A percentile compares a stretch with the other conserved stretches of the same genome.
Conservation (phyloP, 441 rosid genomes). For the Gossypium davidsonii region DNA sequence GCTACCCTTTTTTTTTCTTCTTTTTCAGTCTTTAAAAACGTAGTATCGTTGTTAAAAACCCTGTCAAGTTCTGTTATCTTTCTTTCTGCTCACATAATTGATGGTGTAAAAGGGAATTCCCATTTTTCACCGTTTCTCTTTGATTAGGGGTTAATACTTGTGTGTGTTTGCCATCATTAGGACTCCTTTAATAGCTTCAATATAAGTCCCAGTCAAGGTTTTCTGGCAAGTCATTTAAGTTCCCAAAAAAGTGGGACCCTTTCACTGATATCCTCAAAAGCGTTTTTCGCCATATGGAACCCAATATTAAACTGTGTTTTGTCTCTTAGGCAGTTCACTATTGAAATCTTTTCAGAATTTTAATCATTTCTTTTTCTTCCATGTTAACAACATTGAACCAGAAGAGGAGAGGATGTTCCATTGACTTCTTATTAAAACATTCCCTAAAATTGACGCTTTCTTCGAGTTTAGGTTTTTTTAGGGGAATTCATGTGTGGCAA, state of each 20-base stretch:
- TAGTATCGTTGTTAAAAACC: not conserved
- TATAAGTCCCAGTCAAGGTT: not conserved
- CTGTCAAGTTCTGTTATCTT: not conserved
- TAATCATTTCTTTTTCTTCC: not conserved
- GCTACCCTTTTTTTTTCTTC: not conserved
- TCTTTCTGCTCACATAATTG: not conserved
- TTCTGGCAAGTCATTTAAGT: not conserved
- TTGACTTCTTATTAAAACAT: not conserved
- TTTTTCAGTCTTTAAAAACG: not conserved
- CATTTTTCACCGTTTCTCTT: not conserved
- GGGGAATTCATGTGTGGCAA: not conserved
- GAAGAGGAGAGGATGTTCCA: not conserved
- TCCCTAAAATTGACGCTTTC: not conserved
- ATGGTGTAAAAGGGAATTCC: not conserved
- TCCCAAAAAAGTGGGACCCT: not conserved
- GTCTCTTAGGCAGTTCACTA: not conserved
- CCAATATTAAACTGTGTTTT: not conserved
- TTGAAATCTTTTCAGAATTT: not conserved
- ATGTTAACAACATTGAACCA: not conserved
- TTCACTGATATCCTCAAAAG: not conserved
- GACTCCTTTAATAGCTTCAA: not conserved
- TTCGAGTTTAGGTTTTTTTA: not conserved
- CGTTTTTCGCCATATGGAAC: not conserved
- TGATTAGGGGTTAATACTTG: not conserved
- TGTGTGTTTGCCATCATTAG: not conserved